Evolutionary conservation across 1,139 yeast genomes (phyloP).

Genomic region (Arxiozyma slooffiae): DNA sequence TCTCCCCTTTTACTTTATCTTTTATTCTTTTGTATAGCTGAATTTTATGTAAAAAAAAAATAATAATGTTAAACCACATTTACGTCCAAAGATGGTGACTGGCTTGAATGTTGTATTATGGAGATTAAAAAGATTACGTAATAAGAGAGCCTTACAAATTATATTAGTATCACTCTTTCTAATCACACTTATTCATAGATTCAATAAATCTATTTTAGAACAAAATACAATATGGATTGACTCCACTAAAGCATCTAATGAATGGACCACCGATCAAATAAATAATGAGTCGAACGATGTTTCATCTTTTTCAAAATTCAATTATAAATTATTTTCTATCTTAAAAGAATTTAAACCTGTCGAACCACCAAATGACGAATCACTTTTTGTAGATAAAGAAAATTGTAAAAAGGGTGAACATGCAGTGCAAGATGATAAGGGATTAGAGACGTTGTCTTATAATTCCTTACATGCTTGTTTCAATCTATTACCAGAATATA

Average conservation of each 20-base stretch:
- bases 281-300: not conserved
- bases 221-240: not conserved
- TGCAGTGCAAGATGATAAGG: constrained; percentile 7
- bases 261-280: not conserved
- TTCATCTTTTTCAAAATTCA: not conserved
- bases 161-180: not conserved
- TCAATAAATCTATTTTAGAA: too few species aligned
- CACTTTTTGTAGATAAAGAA: not conserved
- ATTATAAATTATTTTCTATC: constrained; percentile 5
- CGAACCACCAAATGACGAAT: constrained; percentile 6
- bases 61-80: not conserved
- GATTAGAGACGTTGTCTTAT: constrained; percentile 10
- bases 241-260: not conserved
- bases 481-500: constrained; percentile 39
- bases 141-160: not conserved
- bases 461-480: constrained; percentile 17
- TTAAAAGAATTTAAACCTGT: constrained; percentile 7
- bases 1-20: not conserved
- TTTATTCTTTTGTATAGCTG: not conserved
- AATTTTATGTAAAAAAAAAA: too few species aligned
- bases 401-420: constrained; percentile 10
- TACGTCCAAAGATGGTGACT: not conserved
- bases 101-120: not conserved
- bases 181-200: not conserved
- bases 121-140: not conserved